Evolutionary conservation across 2,329 filamentous ascomycete genomes (phyloP), one percentile per base, ranked within the genome.

Genomic region (Alternaria alternata): DNA sequence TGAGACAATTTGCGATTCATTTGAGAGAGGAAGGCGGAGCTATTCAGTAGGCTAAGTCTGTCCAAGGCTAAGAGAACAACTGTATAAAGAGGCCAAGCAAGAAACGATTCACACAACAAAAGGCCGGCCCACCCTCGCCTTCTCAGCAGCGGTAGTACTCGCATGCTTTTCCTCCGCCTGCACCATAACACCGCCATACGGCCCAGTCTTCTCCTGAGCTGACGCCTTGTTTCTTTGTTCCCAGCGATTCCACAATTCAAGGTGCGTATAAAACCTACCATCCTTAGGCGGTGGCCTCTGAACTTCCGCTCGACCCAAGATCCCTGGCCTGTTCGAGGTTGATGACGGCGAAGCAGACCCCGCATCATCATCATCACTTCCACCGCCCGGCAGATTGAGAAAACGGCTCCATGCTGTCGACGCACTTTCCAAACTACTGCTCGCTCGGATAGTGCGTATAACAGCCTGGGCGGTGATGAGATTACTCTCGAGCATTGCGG

Each of bases 391-490:
- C 4, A 77, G 51, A 36, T 78, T 79, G 32, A 78, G 64, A 12
- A 69, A 66, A 22, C 71, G 64, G 32, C 65, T 66, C 76, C 76
- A 79, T 3, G 75, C 72, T 38, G 64, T 61, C 51, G 75, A 69
- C 7, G 75, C 71, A 32, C 70, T 67, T 53, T 75, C 74, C 22
- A 80, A 63, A 3, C 63, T 64, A 48, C 67, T 69, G 41, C 72
- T 74, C 16, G 75, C 76, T 20, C 75, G 73, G 54, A 79, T 75
- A 1, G 78, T 79, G 16, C 77, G 70, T 38, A 80, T 54, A 2
- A 76, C 70, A 20, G 74, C 67, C 46, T 64, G 61, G 1, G 18
- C 63, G 63, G 28, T 64, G 30, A 78, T 71, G 30, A 77, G 66
- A 7, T 67, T 52, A 39, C 56, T 62, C 34, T 69, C 55, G 1